Evolutionary conservation across 1,284 basidiomycete genomes (phyloP), one percentile per base, ranked within the genome.

Genomic region (Agroathelia rolfsii): DNA sequence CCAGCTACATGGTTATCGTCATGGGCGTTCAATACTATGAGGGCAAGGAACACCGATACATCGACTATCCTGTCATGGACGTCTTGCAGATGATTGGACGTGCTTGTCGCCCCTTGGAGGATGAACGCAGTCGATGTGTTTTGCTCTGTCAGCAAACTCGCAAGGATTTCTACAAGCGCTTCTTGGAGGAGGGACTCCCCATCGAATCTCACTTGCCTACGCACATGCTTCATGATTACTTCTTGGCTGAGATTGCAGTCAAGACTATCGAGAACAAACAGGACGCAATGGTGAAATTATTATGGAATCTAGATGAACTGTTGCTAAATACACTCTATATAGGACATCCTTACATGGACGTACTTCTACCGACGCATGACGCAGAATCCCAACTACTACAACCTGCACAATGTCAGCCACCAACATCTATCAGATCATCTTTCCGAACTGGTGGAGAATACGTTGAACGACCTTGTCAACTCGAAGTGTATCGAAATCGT

Each of bases 241-340:
- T 98, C 76, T 75, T 98, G 41, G 89, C 94, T 1, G 95, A 99
- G 61, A 95, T 98, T 44, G 93, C 93, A 8, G 89, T 96, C 18
- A 92, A 92, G 64, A 98, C 94, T 3, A 95, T 99, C 41, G 93
- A 97, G 63, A 95, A 94, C 60, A 96, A 95, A 66, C 92, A 96
- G 58, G 90, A 90, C 53, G 89, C 89, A 0, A 88, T 90, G 72
- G 86, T 87, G 50, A 48, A 73, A 59, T 42, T 10, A 2, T 10
- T 18, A 14, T 15, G 7, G 6, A 11, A 22, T 12, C 3, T 6
- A 1, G 10, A 24, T 30, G 0, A 5, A 18, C 30, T 25, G 32
- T 10, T 26, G 13, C 32, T 51, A 9, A 47, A 24, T n/a, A 6
- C 37, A 4, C 17, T 41, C 5, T 30, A 12, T 39, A 1, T 43